Base-by-base conservation (phyloP, 2,329 filamentous ascomycete species). In the Incumbomyces delicatus region DNA sequence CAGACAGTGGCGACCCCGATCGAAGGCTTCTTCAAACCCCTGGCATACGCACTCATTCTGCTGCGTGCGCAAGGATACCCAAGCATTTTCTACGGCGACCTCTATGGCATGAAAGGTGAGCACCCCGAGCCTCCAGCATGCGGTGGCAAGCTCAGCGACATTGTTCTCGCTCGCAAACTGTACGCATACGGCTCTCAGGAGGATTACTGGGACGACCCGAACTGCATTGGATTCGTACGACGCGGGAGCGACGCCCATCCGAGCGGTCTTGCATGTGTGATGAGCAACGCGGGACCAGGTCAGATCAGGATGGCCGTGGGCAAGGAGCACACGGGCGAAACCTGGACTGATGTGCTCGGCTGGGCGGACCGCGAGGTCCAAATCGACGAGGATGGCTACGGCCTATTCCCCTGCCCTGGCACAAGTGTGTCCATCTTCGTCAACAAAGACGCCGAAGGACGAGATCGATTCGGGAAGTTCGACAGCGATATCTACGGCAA, bases 21-120 rank as follows among this genome's bases (percentile, higher is more conserved):
- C 30, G 72, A 77, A 48, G 70, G 69, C 34, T 80, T 75, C 66
- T 80, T 84, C 66, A 82, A 82, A 59, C 73, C 77, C 0, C 68
- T 84, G 8, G 81, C 79, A 3, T 83, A 84, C 60, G 65, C 78
- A 0, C 71, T 84, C 37, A 82, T 83, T 47, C 72, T 85, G 1
- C 72, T 83, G 14, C 71, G 78, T 8, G 59, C 66, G 36, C 65
- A 74, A 27, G 78, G 78, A 29, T 73, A 77, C 35, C 79, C 79
- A 0, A 80, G 76, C 52, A 66, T 80, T 31, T 83, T 83, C 59
- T 82, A 77, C 58, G 77, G 78, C 35, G 78, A 82, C 56, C 60
- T 81, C 1, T 80, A 78, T 60, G 77, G 78, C 33, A 76, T 76
- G 41, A 66, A 70, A 44, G 70, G 65, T 30, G 61, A 49, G 6